Evolutionary conservation across 2,329 filamentous ascomycete genomes (phyloP).

Genomic region (Fusarium albidum): DNA sequence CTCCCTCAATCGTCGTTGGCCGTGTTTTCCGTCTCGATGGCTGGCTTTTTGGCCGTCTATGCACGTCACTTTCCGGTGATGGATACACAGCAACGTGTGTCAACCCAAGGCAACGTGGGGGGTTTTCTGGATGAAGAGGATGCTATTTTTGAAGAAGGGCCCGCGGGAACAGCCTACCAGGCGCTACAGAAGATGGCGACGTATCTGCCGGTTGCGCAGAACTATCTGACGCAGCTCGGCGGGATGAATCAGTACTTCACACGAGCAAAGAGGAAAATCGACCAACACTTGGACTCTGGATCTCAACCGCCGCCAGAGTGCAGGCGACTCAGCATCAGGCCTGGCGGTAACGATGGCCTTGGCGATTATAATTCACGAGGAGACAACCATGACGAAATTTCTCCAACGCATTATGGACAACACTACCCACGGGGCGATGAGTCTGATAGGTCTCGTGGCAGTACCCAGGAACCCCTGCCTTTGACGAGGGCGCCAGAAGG

Average conservation of each 20-base stretch:
- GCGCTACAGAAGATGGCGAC: slow-evolving; percentile 22
- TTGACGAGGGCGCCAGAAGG: slow-evolving; percentile 12
- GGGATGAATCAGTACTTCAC: slow-evolving; percentile 22
- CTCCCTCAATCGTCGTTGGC: slow-evolving; percentile 74
- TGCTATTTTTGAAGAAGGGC: slow-evolving; percentile 9
- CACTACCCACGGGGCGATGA: slow-evolving; percentile 15
- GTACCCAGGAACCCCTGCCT: slow-evolving; percentile 4
- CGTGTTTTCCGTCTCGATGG: slow-evolving; percentile 72
- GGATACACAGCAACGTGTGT: slow-evolving; percentile 57
- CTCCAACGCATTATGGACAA: slow-evolving; percentile 6
- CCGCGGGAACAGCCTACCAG: slow-evolving; percentile 23
- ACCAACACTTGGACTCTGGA: not conserved
- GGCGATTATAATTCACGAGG: slow-evolving; percentile 7
- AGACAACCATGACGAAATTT: not conserved
- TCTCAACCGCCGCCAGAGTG: not conserved
- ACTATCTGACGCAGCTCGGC: slow-evolving; percentile 27
- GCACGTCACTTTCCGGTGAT: slow-evolving; percentile 73
- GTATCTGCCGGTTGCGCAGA: slow-evolving; percentile 27
- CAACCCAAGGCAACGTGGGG: slow-evolving; percentile 5
- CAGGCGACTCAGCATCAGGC: slow-evolving; percentile 24
- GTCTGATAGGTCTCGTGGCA: slow-evolving; percentile 16
- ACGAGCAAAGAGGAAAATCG: slow-evolving; percentile 7
- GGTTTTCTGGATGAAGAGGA: not conserved
- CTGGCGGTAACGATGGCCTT: slow-evolving; percentile 15
- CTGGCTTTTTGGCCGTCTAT: slow-evolving; percentile 72